Evolutionary conservation across 768 basidiomycete genomes (phyloP).

Genomic region (Tulasnella sp.): DNA sequence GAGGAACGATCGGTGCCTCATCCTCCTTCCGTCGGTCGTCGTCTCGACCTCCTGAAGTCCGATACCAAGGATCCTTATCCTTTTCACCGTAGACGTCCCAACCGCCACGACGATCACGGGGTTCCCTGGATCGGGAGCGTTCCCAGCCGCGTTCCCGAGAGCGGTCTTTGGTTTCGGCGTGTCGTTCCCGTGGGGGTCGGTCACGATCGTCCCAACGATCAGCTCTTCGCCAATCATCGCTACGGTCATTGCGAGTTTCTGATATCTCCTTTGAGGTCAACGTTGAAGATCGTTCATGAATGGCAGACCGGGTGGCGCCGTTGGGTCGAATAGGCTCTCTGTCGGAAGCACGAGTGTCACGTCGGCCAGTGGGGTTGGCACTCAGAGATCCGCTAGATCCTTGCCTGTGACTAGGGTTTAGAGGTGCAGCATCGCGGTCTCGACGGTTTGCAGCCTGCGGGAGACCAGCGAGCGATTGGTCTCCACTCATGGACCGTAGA

Average conservation of each 20-base stretch:
- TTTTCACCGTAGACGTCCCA: conserved; percentile 9
- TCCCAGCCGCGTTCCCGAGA: conserved; percentile 41
- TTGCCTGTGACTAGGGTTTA: conserved; percentile 1
- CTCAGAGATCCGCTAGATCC: conserved; percentile 1
- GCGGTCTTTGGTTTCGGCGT: conserved; percentile 56
- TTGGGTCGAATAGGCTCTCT: conserved; percentile 5
- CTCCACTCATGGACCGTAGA: conserved; percentile 33
- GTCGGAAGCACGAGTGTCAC: conserved; percentile 18
- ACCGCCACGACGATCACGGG: conserved; percentile 19
- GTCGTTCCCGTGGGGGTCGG: conserved; percentile 36
- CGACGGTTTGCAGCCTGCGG: conserved; percentile 10
- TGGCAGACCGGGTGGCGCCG: not conserved
- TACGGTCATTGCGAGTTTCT: conserved; percentile 40
- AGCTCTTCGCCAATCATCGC: conserved; percentile 74
- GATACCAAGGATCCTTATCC: conserved; percentile 11
- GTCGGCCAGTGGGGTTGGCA: conserved; percentile 1
- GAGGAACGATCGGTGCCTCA: conserved; percentile 11
- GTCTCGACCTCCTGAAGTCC: not conserved
- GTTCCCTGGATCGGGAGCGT: conserved; percentile 14
- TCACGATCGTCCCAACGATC: conserved; percentile 49
- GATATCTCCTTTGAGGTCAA: not conserved
- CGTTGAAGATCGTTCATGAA: not conserved
- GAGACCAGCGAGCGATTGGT: conserved; percentile 28
- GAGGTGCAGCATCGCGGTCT: conserved; percentile 4
- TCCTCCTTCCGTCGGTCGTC: conserved; percentile 11